A percentile compares a stretch with the other conserved stretches of the same genome.
These are phyloP conservation scores for Chrysophaeum taylorii DNA, from an alignment of 352 stramenopile genomes.

Conservation along the genomic window DNA sequence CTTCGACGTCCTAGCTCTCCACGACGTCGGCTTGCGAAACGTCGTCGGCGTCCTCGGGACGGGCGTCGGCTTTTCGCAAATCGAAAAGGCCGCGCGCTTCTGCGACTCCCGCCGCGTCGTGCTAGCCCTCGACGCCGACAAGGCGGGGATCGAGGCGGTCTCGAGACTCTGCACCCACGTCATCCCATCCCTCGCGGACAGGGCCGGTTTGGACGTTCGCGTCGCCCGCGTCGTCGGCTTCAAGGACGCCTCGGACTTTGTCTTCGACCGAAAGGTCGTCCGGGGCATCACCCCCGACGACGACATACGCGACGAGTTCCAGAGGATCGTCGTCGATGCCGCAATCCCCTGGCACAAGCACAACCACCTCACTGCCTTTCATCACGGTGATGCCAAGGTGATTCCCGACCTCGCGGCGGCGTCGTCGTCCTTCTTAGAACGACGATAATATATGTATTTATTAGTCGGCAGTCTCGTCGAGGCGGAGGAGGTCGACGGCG, in stretches of 20 bases:
- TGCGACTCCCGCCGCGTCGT: background rate
- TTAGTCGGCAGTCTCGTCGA: no score
- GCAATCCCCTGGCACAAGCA: background rate
- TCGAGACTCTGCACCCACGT: background rate
- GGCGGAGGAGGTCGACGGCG: no score
- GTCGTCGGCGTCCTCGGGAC: constrained; percentile 1
- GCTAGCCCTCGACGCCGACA: constrained; percentile 8
- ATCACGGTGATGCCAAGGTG: no score
- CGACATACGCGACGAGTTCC: background rate
- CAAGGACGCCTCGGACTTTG: constrained; percentile 11
- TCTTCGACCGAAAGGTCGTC: background rate
- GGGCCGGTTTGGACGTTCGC: background rate
- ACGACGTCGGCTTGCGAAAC: constrained; percentile 1
- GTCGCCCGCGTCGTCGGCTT: background rate
- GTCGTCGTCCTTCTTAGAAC: no score
- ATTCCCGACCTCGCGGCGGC: no score
- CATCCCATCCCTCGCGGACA: background rate
- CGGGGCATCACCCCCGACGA: background rate
- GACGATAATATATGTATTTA: no score
- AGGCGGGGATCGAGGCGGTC: background rate
- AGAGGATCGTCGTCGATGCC: background rate
- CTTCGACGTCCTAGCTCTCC: constrained; percentile 12
- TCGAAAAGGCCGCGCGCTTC: constrained; percentile 1
- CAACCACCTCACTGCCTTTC: no score
- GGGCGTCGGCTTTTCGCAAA: background rate